phyloP scores from a whole-genome alignment of 106 monocot species.

The Narthecium ossifragum region DNA sequence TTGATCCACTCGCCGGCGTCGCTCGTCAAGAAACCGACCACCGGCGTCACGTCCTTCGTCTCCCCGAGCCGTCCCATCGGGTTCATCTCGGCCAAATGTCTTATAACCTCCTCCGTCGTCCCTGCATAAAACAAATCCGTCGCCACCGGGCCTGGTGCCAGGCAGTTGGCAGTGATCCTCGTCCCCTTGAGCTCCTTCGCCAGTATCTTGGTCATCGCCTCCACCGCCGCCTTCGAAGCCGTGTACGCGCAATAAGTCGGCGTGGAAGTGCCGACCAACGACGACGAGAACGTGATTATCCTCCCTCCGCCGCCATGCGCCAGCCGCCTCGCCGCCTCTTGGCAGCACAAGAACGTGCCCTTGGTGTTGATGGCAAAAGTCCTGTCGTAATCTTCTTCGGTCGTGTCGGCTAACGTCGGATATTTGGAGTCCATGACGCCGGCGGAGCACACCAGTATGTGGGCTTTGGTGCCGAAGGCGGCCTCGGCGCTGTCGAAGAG shows the following conservation, averaged over 20 bases:
- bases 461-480: slow-evolving; percentile 18
- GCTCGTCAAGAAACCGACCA: slow-evolving; percentile 55
- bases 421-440: slow-evolving; percentile 36
- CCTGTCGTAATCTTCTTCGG: slow-evolving; percentile 29
- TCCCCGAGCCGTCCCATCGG: slow-evolving; percentile 40
- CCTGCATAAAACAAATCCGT: slow-evolving; percentile 49
- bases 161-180: slow-evolving; percentile 46
- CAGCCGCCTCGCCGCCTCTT: slow-evolving; percentile 37
- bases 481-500: slow-evolving; percentile 61
- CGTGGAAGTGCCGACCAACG: slow-evolving; percentile 15
- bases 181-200: slow-evolving; percentile 56
- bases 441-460: slow-evolving; percentile 32
- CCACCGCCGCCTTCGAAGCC: slow-evolving; percentile 66
- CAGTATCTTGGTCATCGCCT: slow-evolving; percentile 40
- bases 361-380: slow-evolving; percentile 37
- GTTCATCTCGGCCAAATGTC: slow-evolving; percentile 4
- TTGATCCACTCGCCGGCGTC: slow-evolving; percentile 63
- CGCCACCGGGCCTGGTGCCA: slow-evolving; percentile 57
- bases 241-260: slow-evolving; percentile 42
- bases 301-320: slow-evolving; percentile 45
- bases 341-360: slow-evolving; percentile 52
- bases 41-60: slow-evolving; percentile 43
- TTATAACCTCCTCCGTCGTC: slow-evolving; percentile 35
- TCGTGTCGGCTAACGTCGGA: slow-evolving; percentile 23
- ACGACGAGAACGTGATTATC: slow-evolving; percentile 37